These are phyloP conservation scores for Sergeia podlipaevii DNA, from an alignment of 208 protist species.

Conservation along the genomic window DNA sequence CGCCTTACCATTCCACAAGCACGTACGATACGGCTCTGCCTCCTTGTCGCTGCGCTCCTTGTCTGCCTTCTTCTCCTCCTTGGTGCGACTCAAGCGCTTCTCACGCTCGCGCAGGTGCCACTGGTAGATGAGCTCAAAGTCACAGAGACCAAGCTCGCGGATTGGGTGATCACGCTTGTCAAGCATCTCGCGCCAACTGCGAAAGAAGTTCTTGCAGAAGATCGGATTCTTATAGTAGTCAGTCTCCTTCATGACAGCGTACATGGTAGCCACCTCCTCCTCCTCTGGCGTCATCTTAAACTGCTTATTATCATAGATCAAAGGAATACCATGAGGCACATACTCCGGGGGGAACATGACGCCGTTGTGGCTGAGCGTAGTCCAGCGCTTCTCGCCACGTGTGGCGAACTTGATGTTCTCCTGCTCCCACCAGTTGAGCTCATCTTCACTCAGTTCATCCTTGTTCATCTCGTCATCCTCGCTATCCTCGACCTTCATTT, in stretches of 20 bases:
- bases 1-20: constrained; percentile 92
- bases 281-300: constrained; percentile 93
- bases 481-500: constrained; percentile 21
- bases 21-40: constrained; percentile 88
- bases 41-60: constrained; percentile 82
- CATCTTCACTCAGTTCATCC: constrained; percentile 44
- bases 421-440: constrained; percentile 85
- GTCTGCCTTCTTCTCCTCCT: constrained; percentile 93
- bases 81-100: constrained; percentile 74
- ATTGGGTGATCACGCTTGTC: constrained; percentile 90
- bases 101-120: constrained; percentile 90
- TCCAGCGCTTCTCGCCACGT: constrained; percentile 90
- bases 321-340: constrained; percentile 93
- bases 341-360: constrained; percentile 97
- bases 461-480: constrained; percentile 34
- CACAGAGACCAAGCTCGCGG: constrained; percentile 92
- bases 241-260: constrained; percentile 90
- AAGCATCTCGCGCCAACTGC: constrained; percentile 90
- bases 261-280: constrained; percentile 99
- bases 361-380: constrained; percentile 96
- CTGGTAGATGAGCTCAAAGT: constrained; percentile 96
- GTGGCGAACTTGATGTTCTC: constrained; percentile 60
- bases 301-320: constrained; percentile 93
- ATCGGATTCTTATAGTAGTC: constrained; percentile 94
- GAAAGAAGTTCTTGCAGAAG: constrained; percentile 98